Conservation (phyloP, 306 rosid species). For the Albizia julibrissin region DNA sequence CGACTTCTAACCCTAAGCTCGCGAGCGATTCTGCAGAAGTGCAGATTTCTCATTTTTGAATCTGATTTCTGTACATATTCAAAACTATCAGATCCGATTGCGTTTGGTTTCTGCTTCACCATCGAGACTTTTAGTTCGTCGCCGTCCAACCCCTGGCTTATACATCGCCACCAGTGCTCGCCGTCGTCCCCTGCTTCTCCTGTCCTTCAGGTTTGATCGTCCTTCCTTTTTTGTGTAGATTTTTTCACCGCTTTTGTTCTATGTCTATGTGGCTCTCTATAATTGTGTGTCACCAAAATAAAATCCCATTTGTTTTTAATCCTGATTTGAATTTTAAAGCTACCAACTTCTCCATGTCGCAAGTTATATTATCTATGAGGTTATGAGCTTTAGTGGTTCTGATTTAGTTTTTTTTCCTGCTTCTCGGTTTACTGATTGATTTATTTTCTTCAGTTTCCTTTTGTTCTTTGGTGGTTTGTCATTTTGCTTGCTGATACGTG, state of each 20-base stretch:
- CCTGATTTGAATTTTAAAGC: neutral
- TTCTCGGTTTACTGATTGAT: neutral
- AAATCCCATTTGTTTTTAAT: neutral
- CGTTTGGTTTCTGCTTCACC: neutral
- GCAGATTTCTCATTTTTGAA: too few species aligned
- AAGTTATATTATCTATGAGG: neutral
- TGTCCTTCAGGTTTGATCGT: neutral
- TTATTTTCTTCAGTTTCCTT: neutral
- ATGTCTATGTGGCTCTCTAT: neutral
- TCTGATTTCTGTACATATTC: too few species aligned
- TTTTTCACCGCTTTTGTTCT: neutral
- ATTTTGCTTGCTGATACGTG: neutral
- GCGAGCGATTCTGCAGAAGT: too few species aligned
- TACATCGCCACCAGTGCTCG: neutral
- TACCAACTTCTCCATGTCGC: neutral
- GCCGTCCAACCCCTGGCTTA: neutral
- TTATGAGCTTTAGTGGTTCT: neutral
- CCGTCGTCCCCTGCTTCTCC: neutral
- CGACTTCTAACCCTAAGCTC: too few species aligned
- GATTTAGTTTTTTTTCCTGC: neutral
- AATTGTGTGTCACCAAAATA: neutral
- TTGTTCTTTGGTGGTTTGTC: neutral
- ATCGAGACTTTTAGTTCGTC: neutral
- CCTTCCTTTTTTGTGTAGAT: neutral
- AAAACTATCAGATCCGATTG: neutral